Percentiles rank a stretch among this genome's conserved stretches.
These are phyloP conservation scores for Aspergillus sp. DNA, from an alignment of 2,329 filamentous ascomycete species.

Conservation along the genomic window DNA sequence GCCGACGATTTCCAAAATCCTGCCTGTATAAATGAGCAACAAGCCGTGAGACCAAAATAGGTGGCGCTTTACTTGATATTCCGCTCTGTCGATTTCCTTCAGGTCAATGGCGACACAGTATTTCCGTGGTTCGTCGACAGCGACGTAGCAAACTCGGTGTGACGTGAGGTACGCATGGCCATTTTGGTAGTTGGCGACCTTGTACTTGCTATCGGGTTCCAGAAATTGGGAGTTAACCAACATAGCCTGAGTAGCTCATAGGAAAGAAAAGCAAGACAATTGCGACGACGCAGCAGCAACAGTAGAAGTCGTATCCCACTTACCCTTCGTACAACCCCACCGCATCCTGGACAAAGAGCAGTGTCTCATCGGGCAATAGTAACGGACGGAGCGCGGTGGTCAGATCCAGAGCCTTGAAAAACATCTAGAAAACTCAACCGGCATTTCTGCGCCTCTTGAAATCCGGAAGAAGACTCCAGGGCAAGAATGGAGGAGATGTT, in stretches of 20 bases:
- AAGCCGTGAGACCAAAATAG: neutral
- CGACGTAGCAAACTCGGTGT: slow-evolving; percentile 92
- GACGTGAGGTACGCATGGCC: slow-evolving; percentile 96
- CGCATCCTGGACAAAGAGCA: slow-evolving; percentile 95
- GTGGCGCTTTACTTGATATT: slow-evolving; percentile 70
- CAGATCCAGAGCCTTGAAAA: slow-evolving; percentile 91
- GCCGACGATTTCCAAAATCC: slow-evolving; percentile 93
- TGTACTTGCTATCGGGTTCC: slow-evolving; percentile 70
- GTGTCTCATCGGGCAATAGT: slow-evolving; percentile 87
- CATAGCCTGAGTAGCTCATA: neutral
- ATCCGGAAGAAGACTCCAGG: slow-evolving; percentile 12
- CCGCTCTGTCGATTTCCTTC: slow-evolving; percentile 85
- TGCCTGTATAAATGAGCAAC: slow-evolving; percentile 53
- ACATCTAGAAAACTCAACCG: slow-evolving; percentile 70
- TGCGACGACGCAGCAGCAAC: neutral
- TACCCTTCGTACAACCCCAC: slow-evolving; percentile 98
- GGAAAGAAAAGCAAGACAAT: neutral
- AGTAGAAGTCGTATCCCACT: slow-evolving; percentile 34
- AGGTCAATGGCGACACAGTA: slow-evolving; percentile 83
- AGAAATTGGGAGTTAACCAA: slow-evolving; percentile 18
- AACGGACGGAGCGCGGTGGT: slow-evolving; percentile 93
- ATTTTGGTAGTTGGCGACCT: slow-evolving; percentile 90
- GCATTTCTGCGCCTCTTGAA: slow-evolving; percentile 20
- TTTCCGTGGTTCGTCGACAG: slow-evolving; percentile 79
- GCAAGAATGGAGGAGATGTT: neutral